Evolutionary conservation across 2,329 filamentous ascomycete genomes (phyloP).

Genomic region (Apiospora pterosperma): DNA sequence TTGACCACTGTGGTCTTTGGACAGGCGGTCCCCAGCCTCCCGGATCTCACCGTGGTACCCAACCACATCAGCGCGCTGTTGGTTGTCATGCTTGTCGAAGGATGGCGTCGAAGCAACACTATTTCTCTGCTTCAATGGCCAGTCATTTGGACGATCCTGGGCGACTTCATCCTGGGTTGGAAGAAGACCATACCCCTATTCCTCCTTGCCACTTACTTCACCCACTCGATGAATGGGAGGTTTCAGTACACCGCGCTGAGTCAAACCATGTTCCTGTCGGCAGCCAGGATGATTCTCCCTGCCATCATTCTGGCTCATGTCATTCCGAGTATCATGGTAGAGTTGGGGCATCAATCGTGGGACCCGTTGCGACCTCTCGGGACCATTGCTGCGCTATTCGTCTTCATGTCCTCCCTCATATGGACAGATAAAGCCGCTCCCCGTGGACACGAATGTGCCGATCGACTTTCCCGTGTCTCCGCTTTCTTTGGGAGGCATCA

Average conservation of each 20-base stretch:
- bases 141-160: background rate
- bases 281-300: background rate
- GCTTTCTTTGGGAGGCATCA: background rate
- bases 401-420: background rate
- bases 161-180: background rate
- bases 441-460: background rate
- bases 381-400: background rate
- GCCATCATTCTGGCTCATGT: background rate
- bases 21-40: background rate
- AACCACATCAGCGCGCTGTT: background rate
- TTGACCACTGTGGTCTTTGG: background rate
- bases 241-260: background rate
- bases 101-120: slow-evolving; percentile 2
- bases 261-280: background rate
- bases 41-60: background rate
- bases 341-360: background rate
- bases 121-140: slow-evolving; percentile 1
- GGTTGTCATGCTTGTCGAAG: slow-evolving; percentile 2
- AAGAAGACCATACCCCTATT: background rate
- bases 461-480: background rate
- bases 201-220: background rate
- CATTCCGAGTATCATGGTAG: background rate
- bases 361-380: background rate
- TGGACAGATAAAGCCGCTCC: background rate
- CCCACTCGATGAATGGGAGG: background rate